A percentile compares a stretch with the other conserved stretches of the same genome.
Evolutionary conservation across 345 rosid species (phyloP).

Genomic region (Syzygium aromaticum): DNA sequence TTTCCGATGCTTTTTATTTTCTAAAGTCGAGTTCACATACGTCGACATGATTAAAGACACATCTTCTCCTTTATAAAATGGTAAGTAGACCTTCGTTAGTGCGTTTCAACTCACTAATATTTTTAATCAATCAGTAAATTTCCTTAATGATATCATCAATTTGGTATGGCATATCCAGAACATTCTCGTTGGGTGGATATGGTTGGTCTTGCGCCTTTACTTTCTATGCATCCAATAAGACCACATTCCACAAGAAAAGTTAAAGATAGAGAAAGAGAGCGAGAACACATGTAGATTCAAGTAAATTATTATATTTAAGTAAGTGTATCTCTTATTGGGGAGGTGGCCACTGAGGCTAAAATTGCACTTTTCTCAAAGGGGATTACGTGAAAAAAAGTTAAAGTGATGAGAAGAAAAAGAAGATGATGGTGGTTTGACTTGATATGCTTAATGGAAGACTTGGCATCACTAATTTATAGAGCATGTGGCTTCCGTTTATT

Average conservation of each 20-base stretch:
- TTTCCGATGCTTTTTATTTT: background rate
- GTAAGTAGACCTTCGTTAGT: background rate
- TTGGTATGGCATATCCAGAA: background rate
- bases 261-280: background rate
- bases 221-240: background rate
- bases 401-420: background rate
- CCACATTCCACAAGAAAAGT: background rate
- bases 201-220: background rate
- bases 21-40: background rate
- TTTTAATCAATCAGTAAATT: background rate
- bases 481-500: background rate
- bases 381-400: background rate
- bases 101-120: background rate
- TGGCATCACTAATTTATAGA: background rate
- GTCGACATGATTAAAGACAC: background rate
- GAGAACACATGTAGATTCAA: background rate
- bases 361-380: background rate
- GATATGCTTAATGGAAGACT: background rate
- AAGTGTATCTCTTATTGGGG: background rate
- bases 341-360: background rate
- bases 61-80: background rate
- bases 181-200: background rate
- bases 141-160: background rate
- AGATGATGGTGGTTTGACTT: background rate
- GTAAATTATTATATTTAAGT: background rate